Percentiles rank a stretch among this genome's conserved stretches.
Conservation (phyloP, 495 filamentous ascomycete genomes). For the Neurospora africana region DNA sequence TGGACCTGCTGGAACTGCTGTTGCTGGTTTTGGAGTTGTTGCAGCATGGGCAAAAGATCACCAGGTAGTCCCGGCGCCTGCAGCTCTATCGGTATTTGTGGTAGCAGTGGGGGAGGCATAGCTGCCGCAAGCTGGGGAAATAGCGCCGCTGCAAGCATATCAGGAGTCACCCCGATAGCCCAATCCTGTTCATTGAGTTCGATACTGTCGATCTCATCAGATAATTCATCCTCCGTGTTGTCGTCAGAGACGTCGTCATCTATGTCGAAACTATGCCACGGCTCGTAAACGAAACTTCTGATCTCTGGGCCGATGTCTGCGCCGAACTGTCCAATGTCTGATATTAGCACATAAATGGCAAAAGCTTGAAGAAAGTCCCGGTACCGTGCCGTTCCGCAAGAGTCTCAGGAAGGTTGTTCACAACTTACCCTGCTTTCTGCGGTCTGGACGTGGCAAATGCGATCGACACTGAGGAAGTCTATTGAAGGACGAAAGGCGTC, state of each 20-base stretch:
- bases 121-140: background rate
- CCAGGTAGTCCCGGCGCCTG: background rate
- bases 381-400: background rate
- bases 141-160: background rate
- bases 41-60: background rate
- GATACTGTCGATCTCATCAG: conserved; percentile 9
- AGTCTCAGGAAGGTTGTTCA: background rate
- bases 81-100: background rate
- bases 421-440: conserved; percentile 19
- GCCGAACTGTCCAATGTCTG: conserved; percentile 15
- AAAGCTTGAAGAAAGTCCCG: background rate
- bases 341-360: background rate
- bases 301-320: conserved; percentile 12
- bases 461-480: conserved; percentile 5
- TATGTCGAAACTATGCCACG: conserved; percentile 7
- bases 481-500: background rate
- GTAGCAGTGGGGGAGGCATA: background rate
- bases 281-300: conserved; percentile 12
- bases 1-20: background rate
- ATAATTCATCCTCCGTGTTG: conserved; percentile 9
- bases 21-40: background rate
- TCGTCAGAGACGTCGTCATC: conserved; percentile 11
- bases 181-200: conserved; percentile 6
- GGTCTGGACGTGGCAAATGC: conserved; percentile 19
- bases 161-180: background rate